These are phyloP conservation scores for Amyloporia xantha DNA, from an alignment of 768 basidiomycete genomes.

Conservation along the genomic window DNA sequence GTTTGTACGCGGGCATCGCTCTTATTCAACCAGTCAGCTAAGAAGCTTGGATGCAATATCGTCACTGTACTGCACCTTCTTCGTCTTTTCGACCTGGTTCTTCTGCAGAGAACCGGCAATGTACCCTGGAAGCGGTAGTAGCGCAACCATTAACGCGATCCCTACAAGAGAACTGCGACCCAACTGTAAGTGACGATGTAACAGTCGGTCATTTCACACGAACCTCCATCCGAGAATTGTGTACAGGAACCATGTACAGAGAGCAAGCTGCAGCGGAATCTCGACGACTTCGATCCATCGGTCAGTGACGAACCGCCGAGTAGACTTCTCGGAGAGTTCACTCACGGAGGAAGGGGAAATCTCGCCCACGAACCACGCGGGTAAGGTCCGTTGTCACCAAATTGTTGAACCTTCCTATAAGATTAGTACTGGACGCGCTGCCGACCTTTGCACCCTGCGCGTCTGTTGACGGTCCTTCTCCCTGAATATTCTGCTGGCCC, in stretches of 20 bases:
- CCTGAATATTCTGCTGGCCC: too few species aligned
- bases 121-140: conserved; percentile 39
- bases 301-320: too few species aligned
- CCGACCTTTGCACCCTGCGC: too few species aligned
- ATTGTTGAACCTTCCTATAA: conserved; percentile 72
- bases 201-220: conserved; percentile 2
- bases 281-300: conserved; percentile 30
- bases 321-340: too few species aligned
- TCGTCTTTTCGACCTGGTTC: conserved; percentile 35
- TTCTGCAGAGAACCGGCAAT: conserved; percentile 30
- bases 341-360: conserved; percentile 18
- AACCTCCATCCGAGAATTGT: conserved; percentile 46
- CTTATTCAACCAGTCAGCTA: conserved; percentile 19
- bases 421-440: too few species aligned
- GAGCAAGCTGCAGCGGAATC: conserved; percentile 32
- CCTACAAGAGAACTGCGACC: conserved; percentile 34
- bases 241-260: conserved; percentile 38
- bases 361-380: conserved; percentile 21
- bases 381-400: conserved; percentile 42
- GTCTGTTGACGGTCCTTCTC: too few species aligned
- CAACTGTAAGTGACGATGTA: conserved; percentile 18
- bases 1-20: conserved; percentile 40
- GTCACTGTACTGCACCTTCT: conserved; percentile 21
- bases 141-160: conserved; percentile 31
- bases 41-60: too few species aligned